A percentile compares a stretch with the other conserved stretches of the same genome.
Conservation (phyloP, 495 filamentous ascomycete genomes). For the Wilcoxina mikolae region DNA sequence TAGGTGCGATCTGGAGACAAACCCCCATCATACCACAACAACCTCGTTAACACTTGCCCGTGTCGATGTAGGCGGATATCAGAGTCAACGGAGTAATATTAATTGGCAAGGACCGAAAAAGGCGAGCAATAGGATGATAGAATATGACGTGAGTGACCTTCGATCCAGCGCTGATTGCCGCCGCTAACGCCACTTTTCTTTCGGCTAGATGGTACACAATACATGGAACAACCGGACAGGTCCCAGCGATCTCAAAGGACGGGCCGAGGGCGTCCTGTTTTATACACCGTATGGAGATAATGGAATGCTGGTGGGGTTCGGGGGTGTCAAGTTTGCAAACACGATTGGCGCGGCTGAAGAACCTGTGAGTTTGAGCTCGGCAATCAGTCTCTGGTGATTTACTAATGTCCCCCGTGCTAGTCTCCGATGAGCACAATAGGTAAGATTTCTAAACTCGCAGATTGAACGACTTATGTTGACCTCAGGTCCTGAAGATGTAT, state of each 20-base stretch:
- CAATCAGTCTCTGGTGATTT: too few species aligned
- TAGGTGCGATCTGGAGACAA: constrained; percentile 40
- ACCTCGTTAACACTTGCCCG: too few species aligned
- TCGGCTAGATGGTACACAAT: constrained; percentile 33
- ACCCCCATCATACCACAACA: too few species aligned
- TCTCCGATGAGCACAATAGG: constrained; percentile 19
- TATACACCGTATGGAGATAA: constrained; percentile 38
- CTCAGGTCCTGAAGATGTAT: too few species aligned
- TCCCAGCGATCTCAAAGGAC: constrained; percentile 31
- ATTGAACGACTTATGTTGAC: too few species aligned
- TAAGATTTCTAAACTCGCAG: too few species aligned
- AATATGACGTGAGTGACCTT: too few species aligned
- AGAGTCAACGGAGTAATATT: constrained; percentile 29
- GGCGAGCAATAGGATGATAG: constrained; percentile 32
- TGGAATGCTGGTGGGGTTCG: constrained; percentile 40
- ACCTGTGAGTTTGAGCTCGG: constrained; percentile 7
- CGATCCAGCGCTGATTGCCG: too few species aligned
- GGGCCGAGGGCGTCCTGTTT: constrained; percentile 35
- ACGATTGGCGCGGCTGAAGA: constrained; percentile 22
- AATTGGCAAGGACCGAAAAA: constrained; percentile 32
- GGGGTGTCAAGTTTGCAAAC: constrained; percentile 32
- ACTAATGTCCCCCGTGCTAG: too few species aligned
- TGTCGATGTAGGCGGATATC: constrained; percentile 27
- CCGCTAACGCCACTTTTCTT: too few species aligned
- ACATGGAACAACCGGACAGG: constrained; percentile 33